Conservation (phyloP, 2,329 filamentous ascomycete species). For the Hypoxylon sp. region DNA sequence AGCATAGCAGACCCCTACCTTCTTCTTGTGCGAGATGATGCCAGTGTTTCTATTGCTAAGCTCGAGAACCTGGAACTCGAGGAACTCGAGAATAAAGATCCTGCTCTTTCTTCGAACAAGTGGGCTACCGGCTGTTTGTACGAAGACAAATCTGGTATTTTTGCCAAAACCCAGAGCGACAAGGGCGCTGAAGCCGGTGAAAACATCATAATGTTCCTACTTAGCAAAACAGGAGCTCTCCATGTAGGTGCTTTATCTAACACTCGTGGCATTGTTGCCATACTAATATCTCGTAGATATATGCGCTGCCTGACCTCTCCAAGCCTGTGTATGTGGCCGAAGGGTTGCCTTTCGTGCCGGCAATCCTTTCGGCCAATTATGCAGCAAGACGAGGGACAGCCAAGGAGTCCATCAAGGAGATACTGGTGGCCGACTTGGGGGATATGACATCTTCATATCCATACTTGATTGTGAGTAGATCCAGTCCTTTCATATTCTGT, state of each 20-base stretch:
- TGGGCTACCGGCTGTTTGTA: conserved; percentile 90
- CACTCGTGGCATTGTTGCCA: conserved; percentile 13
- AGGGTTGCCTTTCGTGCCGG: conserved; percentile 79
- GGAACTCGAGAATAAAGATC: conserved; percentile 73
- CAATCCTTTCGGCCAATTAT: conserved; percentile 76
- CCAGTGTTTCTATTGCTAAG: conserved; percentile 78
- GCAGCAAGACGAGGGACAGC: conserved; percentile 72
- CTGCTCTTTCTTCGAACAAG: conserved; percentile 65
- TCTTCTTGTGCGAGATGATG: conserved; percentile 83
- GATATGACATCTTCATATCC: conserved; percentile 74
- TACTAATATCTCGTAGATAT: conserved; percentile 68
- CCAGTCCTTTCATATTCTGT: conserved; percentile 2
- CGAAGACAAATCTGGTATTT: conserved; percentile 66
- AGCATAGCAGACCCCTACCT: conserved; percentile 90
- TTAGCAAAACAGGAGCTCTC: conserved; percentile 77
- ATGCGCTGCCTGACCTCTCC: conserved; percentile 75
- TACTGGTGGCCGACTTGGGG: conserved; percentile 85
- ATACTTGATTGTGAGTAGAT: conserved; percentile 76
- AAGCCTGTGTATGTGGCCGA: conserved; percentile 78
- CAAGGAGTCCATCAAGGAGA: conserved; percentile 78
- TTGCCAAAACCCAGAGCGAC: conserved; percentile 54
- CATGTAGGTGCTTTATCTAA: conserved; percentile 63
- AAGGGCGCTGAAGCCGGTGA: conserved; percentile 52
- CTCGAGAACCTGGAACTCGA: conserved; percentile 86
- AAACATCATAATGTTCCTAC: conserved; percentile 75